A percentile compares a stretch with the other conserved stretches of the same genome.
These are phyloP conservation scores for Ceratocystis destructans DNA, from an alignment of 2,329 filamentous ascomycete genomes.

Conservation along the genomic window DNA sequence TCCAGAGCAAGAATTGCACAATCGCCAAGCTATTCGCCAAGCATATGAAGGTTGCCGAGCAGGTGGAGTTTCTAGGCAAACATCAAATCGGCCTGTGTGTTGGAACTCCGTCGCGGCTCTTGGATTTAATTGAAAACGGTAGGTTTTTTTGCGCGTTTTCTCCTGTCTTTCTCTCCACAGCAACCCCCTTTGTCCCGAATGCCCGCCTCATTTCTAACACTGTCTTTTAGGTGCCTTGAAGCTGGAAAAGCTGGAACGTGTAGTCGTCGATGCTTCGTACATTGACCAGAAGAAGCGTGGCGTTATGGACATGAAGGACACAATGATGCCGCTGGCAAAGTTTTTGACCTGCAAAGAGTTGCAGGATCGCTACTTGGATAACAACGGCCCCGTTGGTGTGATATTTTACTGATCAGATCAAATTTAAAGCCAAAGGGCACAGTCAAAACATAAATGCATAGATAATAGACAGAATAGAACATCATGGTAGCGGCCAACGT, in stretches of 20 bases:
- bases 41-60: slow-evolving; percentile 89
- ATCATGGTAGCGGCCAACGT: neutral
- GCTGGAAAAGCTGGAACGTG: slow-evolving; percentile 54
- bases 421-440: neutral
- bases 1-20: slow-evolving; percentile 61
- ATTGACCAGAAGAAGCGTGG: slow-evolving; percentile 91
- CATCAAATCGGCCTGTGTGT: slow-evolving; percentile 71
- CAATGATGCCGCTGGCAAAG: slow-evolving; percentile 63
- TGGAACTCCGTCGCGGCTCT: slow-evolving; percentile 72
- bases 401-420: slow-evolving; percentile 44
- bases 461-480: neutral
- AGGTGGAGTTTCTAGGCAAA: slow-evolving; percentile 58
- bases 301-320: slow-evolving; percentile 90
- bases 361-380: slow-evolving; percentile 51
- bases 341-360: slow-evolving; percentile 60
- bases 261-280: slow-evolving; percentile 83
- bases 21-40: slow-evolving; percentile 95
- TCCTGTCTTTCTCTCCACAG: neutral
- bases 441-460: neutral
- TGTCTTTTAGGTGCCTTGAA: slow-evolving; percentile 46
- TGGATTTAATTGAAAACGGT: slow-evolving; percentile 72
- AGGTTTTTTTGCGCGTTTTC: slow-evolving; percentile 24
- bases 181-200: neutral
- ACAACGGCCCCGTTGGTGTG: slow-evolving; percentile 44
- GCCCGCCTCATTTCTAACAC: neutral